Evolutionary conservation across 148 eudicot species (phyloP).

Genomic region (Amaranthus hypochondriacus): DNA sequence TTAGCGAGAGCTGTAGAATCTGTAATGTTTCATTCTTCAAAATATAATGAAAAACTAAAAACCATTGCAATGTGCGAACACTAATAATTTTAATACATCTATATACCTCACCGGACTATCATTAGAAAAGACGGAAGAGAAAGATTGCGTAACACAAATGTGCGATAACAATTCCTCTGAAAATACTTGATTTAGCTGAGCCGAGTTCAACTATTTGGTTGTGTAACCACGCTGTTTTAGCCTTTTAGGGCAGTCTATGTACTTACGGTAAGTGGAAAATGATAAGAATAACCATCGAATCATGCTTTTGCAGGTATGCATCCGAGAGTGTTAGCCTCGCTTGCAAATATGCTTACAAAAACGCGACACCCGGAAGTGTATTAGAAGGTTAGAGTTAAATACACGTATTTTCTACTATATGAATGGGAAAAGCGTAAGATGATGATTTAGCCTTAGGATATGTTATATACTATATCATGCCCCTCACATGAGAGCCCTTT

Average conservation of each 20-base stretch:
- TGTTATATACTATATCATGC: too few species aligned
- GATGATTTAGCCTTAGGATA: too few species aligned
- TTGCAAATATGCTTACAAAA: conserved; percentile 85
- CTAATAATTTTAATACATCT: too few species aligned
- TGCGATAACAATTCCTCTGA: background rate
- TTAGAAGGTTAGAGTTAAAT: conserved; percentile 43
- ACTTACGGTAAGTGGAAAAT: background rate
- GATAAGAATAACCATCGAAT: background rate
- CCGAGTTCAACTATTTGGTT: background rate
- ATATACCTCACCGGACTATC: too few species aligned
- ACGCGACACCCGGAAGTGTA: conserved; percentile 89
- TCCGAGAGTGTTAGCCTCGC: conserved; percentile 78
- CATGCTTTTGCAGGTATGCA: conserved; percentile 62
- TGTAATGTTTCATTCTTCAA: background rate
- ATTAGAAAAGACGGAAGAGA: background rate
- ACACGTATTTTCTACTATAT: too few species aligned
- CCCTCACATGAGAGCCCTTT: too few species aligned
- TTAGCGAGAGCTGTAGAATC: background rate
- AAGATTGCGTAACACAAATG: background rate
- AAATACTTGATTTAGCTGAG: background rate
- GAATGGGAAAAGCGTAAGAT: too few species aligned
- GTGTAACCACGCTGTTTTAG: background rate
- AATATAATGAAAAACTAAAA: background rate
- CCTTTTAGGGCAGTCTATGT: background rate
- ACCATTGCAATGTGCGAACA: background rate